Evolutionary conservation across 1,139 yeast genomes (phyloP).

Genomic region (Cylindricascospora bacillispora): DNA sequence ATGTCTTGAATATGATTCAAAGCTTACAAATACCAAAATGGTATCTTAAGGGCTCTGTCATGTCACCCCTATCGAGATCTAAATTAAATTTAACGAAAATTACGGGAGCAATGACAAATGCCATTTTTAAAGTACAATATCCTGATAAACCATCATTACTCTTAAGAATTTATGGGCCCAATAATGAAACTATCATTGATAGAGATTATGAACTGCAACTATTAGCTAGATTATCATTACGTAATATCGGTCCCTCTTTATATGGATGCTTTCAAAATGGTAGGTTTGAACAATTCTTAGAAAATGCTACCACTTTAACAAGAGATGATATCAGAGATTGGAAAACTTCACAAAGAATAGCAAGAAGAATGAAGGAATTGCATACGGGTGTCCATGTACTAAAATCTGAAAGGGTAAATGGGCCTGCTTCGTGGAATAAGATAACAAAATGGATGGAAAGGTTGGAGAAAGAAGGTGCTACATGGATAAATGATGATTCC

Average conservation of each 20-base stretch:
- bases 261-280: constrained; percentile 88
- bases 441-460: constrained; percentile 59
- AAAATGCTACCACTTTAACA: constrained; percentile 51
- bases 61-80: constrained; percentile 19
- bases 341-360: constrained; percentile 70
- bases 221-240: constrained; percentile 57
- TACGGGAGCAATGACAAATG: constrained; percentile 87
- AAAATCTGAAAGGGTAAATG: constrained; percentile 35
- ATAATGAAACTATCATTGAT: constrained; percentile 77
- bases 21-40: constrained; percentile 63
- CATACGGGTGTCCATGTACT: constrained; percentile 69
- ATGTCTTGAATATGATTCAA: constrained; percentile 54
- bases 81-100: constrained; percentile 51
- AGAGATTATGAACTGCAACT: constrained; percentile 67
- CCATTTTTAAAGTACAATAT: constrained; percentile 57
- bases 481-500: constrained; percentile 23
- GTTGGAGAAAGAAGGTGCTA: constrained; percentile 32
- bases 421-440: constrained; percentile 60
- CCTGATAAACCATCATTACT: constrained; percentile 34
- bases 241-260: constrained; percentile 77
- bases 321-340: constrained; percentile 64
- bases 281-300: constrained; percentile 52
- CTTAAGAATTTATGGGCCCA: constrained; percentile 81
- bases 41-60: constrained; percentile 30
- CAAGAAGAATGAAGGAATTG: constrained; percentile 91